Evolutionary conservation across 1,284 basidiomycete genomes (phyloP).

Genomic region (Microbotryomycetes sp.): DNA sequence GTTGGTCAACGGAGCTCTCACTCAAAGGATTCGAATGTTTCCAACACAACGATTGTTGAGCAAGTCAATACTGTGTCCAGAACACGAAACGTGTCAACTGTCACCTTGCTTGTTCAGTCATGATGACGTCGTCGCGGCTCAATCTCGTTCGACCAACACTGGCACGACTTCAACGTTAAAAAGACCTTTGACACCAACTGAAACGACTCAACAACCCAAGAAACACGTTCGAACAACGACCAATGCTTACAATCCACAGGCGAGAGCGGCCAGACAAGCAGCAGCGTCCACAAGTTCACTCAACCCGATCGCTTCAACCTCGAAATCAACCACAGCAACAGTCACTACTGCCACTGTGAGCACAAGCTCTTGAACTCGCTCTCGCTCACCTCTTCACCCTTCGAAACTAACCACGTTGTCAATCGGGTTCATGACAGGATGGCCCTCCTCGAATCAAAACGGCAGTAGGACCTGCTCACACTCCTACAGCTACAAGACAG

Average conservation of each 20-base stretch:
- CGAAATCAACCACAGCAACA: background rate
- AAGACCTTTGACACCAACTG: background rate
- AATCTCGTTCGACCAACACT: conserved; percentile 18
- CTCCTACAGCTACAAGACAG: conserved; percentile 63
- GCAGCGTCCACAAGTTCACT: no score
- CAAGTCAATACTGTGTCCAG: conserved; percentile 39
- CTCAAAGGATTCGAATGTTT: background rate
- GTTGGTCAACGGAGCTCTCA: background rate
- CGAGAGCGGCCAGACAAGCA: background rate
- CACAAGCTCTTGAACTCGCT: conserved; percentile 2
- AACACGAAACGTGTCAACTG: conserved; percentile 8
- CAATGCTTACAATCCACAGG: background rate
- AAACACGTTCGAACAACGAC: background rate
- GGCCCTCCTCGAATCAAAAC: conserved; percentile 61
- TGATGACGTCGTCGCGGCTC: conserved; percentile 5
- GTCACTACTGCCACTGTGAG: conserved; percentile 6
- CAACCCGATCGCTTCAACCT: background rate
- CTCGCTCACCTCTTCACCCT: conserved; percentile 5
- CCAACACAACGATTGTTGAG: background rate
- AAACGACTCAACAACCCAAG: background rate
- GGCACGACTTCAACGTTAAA: conserved; percentile 12
- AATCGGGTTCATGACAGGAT: conserved; percentile 49
- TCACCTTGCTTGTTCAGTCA: conserved; percentile 15
- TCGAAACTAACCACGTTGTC: background rate
- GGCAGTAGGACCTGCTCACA: conserved; percentile 57